These are phyloP conservation scores for Fonsecaea erecta DNA, from an alignment of 2,329 filamentous ascomycete genomes.

Conservation along the genomic window DNA sequence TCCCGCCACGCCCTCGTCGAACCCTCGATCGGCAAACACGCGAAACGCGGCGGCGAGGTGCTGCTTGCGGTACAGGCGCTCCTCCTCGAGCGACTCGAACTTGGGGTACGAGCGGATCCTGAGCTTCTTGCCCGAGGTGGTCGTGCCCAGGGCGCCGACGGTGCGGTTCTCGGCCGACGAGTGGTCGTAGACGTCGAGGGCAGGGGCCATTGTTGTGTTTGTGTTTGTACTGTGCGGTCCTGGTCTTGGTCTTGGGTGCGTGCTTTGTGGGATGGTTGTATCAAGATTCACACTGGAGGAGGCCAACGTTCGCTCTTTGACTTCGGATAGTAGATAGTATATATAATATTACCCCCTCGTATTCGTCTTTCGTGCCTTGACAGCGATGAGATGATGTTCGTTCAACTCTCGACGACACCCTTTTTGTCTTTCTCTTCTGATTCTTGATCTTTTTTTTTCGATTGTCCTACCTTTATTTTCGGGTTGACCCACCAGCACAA, in stretches of 20 bases:
- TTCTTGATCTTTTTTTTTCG: too few relatives aligned
- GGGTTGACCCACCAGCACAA: too few relatives aligned
- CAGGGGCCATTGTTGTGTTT: conserved; percentile 43
- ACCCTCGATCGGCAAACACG: conserved; percentile 48
- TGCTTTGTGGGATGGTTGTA: too few relatives aligned
- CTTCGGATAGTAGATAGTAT: too few relatives aligned
- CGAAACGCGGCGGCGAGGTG: conserved; percentile 54
- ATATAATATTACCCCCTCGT: too few relatives aligned
- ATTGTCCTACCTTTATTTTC: too few relatives aligned
- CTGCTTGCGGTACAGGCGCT: conserved; percentile 51
- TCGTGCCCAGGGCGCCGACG: conserved; percentile 54
- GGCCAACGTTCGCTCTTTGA: too few relatives aligned
- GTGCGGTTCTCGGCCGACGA: conserved; percentile 49
- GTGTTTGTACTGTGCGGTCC: not conserved
- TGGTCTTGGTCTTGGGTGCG: too few relatives aligned
- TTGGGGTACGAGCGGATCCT: conserved; percentile 54
- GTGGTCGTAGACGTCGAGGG: conserved; percentile 43
- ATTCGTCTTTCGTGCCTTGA: too few relatives aligned
- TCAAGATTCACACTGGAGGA: not conserved
- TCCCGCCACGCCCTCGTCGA: conserved; percentile 49
- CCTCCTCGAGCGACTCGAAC: conserved; percentile 48
- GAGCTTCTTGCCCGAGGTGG: conserved; percentile 51
- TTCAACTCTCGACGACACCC: too few relatives aligned
- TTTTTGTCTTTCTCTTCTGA: too few relatives aligned
- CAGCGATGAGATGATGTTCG: too few relatives aligned